Conservation (phyloP, 164 flowering plant species). For the Hamamelis virginiana region DNA sequence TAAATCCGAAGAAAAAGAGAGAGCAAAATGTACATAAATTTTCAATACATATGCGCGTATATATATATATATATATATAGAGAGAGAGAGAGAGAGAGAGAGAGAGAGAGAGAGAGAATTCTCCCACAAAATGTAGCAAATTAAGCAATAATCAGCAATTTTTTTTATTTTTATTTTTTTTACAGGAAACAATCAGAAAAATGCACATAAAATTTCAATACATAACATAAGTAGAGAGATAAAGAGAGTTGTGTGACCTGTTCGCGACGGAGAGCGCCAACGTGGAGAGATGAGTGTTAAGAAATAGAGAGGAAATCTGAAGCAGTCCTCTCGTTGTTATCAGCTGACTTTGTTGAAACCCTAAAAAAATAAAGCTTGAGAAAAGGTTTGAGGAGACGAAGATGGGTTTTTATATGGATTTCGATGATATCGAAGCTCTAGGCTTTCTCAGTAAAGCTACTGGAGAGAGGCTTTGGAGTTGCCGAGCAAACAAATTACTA, state of each 20-base stretch:
- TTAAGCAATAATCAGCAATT: neutral
- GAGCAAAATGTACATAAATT: no score
- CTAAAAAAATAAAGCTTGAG: neutral
- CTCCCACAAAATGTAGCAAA: neutral
- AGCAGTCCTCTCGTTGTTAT: neutral
- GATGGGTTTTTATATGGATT: constrained; percentile 7
- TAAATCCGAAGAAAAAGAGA: no score
- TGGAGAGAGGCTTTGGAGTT: constrained; percentile 15
- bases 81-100: no score
- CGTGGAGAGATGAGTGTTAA: neutral
- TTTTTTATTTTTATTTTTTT: no score
- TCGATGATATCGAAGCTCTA: constrained; percentile 19
- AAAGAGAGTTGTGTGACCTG: constrained; percentile 3
- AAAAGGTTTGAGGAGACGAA: neutral
- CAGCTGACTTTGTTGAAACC: constrained; percentile 14
- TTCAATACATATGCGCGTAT: no score
- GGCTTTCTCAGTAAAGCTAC: no score
- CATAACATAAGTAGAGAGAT: neutral
- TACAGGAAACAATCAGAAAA: neutral
- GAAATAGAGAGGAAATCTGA: neutral
- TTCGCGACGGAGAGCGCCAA: constrained; percentile 2
- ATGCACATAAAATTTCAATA: neutral
- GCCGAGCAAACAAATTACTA: neutral
- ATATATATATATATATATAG: no score
- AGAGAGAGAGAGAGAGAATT: no score